Evolutionary conservation across 345 rosid genomes (phyloP), one percentile per base, ranked within the genome.

Genomic region (Rhizophora mangle): DNA sequence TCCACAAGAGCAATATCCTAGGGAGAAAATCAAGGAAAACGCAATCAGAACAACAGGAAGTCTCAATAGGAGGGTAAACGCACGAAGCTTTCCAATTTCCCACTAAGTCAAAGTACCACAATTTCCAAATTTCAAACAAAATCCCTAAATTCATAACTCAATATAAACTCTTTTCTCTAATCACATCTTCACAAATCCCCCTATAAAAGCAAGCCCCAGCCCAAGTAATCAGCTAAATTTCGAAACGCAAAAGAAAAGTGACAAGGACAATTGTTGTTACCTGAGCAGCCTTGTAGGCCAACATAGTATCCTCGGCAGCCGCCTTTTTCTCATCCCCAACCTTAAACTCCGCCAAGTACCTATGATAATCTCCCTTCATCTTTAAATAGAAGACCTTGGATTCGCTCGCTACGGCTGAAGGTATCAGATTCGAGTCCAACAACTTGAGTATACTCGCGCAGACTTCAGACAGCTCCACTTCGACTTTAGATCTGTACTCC

Each of bases 341-440:
- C 68, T 80, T 80, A 57, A 80, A 80, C 71, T 80, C 83, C 5
- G 83, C 83, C 67, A 80, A 21, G 65, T 80, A 80, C 22, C 83
- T 60, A 26, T 80, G 75, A 58, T 80, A 76, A 63, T 80, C 80
- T 4, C 83, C 83, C 60, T 76, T 80, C 78, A 80, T 80, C 76
- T 80, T 80, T 60, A 70, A 57, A 29, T 76, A 80, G 57, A 80
- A 80, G 27, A 80, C 83, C 69, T 76, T 76, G 6, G 83, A 80
- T 21, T 80, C 83, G 53, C 70, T 62, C n/a, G 69, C 61, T 2
- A 57, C 13, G 2, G 80, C 83, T n/a, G 83, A 76, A 0, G 83
- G 80, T 11, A 76, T 60, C 47, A 80, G 70, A 59, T 63, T 68
- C 22, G 73, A 66, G 61, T 80, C 83, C 63, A 76, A 64, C 52